These are phyloP conservation scores for Leptodermis oblonga DNA, from an alignment of 257 asterid genomes.

Conservation along the genomic window DNA sequence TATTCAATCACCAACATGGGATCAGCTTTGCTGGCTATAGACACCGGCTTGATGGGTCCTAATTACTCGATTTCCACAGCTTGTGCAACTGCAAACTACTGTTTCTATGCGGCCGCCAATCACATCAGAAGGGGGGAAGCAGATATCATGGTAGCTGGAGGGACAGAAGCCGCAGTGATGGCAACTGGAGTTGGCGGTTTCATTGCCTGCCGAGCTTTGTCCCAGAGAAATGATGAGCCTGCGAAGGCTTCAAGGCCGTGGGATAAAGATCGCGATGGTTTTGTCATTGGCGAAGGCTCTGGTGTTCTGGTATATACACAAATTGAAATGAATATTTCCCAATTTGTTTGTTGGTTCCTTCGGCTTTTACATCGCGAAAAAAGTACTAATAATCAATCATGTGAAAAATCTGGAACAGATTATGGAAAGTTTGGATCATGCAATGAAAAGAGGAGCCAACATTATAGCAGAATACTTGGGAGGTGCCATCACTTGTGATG, in stretches of 20 bases:
- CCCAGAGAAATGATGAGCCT: slow-evolving; percentile 39
- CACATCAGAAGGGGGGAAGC: slow-evolving; percentile 43
- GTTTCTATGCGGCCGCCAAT: slow-evolving; percentile 36
- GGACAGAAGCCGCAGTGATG: slow-evolving; percentile 37
- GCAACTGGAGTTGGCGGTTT: slow-evolving; percentile 35
- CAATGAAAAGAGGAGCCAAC: slow-evolving; percentile 36
- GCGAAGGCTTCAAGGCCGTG: slow-evolving; percentile 69
- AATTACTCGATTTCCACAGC: slow-evolving; percentile 42
- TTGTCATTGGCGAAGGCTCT: slow-evolving; percentile 71
- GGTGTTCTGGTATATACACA: slow-evolving; percentile 53
- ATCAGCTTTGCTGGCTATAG: slow-evolving; percentile 38
- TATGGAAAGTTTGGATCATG: slow-evolving; percentile 43
- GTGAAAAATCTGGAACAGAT: slow-evolving; percentile 16
- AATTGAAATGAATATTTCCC: neutral
- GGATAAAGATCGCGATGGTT: slow-evolving; percentile 69
- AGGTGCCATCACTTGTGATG: slow-evolving; percentile 40
- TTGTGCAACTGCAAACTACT: slow-evolving; percentile 39
- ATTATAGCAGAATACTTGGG: slow-evolving; percentile 39
- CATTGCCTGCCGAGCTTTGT: slow-evolving; percentile 37
- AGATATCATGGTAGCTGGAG: slow-evolving; percentile 40
- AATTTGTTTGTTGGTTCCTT: neutral
- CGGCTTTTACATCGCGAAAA: neutral
- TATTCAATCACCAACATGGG: slow-evolving; percentile 42
- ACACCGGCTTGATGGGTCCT: slow-evolving; percentile 42
- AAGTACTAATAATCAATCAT: neutral